Evolutionary conservation across 495 filamentous ascomycete species (phyloP).

Genomic region (Hypoxylon intermedium): DNA sequence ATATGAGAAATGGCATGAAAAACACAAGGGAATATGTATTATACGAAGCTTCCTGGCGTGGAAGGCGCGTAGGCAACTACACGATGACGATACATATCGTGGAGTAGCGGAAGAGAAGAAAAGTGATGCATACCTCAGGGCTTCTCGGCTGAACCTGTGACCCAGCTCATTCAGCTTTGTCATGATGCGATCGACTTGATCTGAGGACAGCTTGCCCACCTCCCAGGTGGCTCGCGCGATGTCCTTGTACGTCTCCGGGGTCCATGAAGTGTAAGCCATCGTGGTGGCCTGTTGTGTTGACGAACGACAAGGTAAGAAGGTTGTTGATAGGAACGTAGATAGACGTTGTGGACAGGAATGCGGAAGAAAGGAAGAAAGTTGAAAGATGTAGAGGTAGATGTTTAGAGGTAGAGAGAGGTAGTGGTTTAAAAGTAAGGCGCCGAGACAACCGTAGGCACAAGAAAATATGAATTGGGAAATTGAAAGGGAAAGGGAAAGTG

Average conservation of each 20-base stretch:
- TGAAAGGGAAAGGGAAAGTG: too few relatives aligned
- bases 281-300: not conserved
- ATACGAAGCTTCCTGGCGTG: not conserved
- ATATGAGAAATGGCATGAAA: too few relatives aligned
- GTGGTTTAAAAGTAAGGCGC: too few relatives aligned
- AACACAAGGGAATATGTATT: too few relatives aligned
- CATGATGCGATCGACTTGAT: conserved; percentile 1
- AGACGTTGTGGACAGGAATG: too few relatives aligned
- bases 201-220: not conserved
- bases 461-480: too few relatives aligned
- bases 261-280: not conserved
- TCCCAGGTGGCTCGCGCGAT: not conserved
- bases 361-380: too few relatives aligned
- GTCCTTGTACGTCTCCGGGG: not conserved
- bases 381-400: too few relatives aligned
- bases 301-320: too few relatives aligned
- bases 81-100: not conserved
- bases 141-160: not conserved
- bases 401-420: too few relatives aligned
- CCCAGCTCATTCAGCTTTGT: not conserved
- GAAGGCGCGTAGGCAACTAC: not conserved
- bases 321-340: too few relatives aligned
- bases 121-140: conserved; percentile 12
- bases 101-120: not conserved
- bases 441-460: too few relatives aligned